Conservation (phyloP, 371 early-diverging fungal genomes). For the Batrachochytrium dendrobatidis region DNA sequence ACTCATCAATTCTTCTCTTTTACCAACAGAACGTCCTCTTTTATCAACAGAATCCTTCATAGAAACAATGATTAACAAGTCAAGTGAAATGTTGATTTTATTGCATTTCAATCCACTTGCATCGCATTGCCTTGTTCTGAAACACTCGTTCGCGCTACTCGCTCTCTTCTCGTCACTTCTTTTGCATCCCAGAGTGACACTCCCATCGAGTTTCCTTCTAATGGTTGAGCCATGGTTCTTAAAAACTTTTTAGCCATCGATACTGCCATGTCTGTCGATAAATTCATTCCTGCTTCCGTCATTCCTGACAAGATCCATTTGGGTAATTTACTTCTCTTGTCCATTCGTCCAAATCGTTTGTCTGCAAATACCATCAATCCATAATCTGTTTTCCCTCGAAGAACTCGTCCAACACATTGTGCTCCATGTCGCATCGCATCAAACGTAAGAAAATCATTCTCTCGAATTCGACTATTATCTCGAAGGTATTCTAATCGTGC, state of each 20-base stretch:
- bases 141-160: too few relatives aligned
- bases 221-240: constrained; percentile 95
- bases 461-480: constrained; percentile 87
- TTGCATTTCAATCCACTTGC: too few relatives aligned
- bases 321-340: constrained; percentile 95
- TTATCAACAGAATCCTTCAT: too few relatives aligned
- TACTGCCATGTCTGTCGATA: constrained; percentile 98
- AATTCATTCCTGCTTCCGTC: constrained; percentile 82
- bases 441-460: constrained; percentile 98
- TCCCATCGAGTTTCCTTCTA: constrained; percentile 51
- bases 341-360: constrained; percentile 89
- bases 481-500: constrained; percentile 95
- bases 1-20: too few relatives aligned
- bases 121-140: too few relatives aligned
- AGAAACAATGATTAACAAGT: too few relatives aligned
- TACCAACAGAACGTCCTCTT: too few relatives aligned
- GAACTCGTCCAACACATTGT: constrained; percentile 97
- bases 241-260: constrained; percentile 90
- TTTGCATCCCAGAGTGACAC: constrained; percentile 38
- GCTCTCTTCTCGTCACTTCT: too few relatives aligned
- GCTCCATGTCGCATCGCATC: constrained; percentile 99
- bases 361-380: constrained; percentile 99
- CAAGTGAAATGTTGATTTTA: too few relatives aligned
- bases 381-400: constrained; percentile 98
- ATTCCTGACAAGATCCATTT: constrained; percentile 96